Evolutionary conservation across 129 eudicot species (phyloP), one percentile per base, ranked within the genome.

Genomic region (Chrysanthemum makinoi): DNA sequence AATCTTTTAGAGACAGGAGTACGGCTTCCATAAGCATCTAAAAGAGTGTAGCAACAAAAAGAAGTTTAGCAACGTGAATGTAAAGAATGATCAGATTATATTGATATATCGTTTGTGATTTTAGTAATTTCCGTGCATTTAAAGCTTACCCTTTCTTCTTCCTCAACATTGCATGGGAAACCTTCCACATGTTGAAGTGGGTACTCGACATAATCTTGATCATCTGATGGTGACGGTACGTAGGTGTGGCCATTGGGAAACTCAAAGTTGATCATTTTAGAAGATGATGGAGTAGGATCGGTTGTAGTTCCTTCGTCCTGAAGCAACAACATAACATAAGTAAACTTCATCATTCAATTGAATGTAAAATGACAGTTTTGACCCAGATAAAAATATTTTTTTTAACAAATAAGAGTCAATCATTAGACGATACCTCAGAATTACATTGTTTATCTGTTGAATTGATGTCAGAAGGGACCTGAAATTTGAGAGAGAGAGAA

Each of bases 11-110:
- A 9, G 98, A 93, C 80, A 83, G 81, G 11, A 89, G 77, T 52
- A 93, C 73, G 0, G 98, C 98, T 83, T 81, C 86, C 98, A 87
- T 89, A 47, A 89, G 60, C 96, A 89, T 93, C 96, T 93, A 77
- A 69, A 77, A 16, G 18, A 14, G 13, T n/a, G 39, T 9, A 16
- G 26, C 12, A 16, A 28, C 44, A 57, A 17, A 9, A 19, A 57
- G 6, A 33, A 4, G 20, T n/a, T 63, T 2, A 16, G 28, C 13
- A 17, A 30, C 46, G 24, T 8, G 19, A 10, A 59, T 9, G 8
- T 2, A 0, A 33, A 47, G 8, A 44, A 8, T 70, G 14, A 70
- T 56, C 35, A 70, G 14, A 22, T 0, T 0, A 22, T 28, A 62
- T 26, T 14, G 49, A 4, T 20, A 15, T 33, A 33, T 33, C 8